Percentiles rank a stretch among this genome's conserved stretches.
phyloP scores from a whole-genome alignment of 164 flowering plant genomes.

The Santalum album region DNA sequence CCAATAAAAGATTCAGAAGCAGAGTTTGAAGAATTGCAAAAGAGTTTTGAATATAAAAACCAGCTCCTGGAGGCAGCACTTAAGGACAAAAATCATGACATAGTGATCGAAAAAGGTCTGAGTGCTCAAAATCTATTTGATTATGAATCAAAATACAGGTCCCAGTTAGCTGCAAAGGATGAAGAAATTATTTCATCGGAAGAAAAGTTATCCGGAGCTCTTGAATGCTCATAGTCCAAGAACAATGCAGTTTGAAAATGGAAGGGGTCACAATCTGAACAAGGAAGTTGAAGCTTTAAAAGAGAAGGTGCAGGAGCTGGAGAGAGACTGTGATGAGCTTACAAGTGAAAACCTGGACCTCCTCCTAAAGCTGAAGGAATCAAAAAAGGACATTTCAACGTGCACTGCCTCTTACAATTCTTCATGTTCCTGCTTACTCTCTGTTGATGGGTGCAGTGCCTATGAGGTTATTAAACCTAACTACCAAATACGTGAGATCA shows the following conservation, averaged over 20 bases:
- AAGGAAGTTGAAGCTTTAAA: slow-evolving; percentile 30
- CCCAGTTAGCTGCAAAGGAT: not conserved
- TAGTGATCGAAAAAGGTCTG: not conserved
- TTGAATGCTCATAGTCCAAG: not conserved
- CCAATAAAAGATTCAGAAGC: slow-evolving; percentile 2
- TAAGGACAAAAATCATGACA: not conserved
- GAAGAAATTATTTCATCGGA: not conserved
- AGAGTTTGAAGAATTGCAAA: not conserved
- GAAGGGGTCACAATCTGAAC: slow-evolving; percentile 11
- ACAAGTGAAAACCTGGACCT: slow-evolving; percentile 57
- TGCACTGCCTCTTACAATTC: slow-evolving; percentile 11
- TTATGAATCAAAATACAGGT: not conserved
- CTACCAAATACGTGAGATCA: not conserved
- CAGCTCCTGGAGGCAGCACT: not conserved
- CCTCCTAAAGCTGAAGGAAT: slow-evolving; percentile 38
- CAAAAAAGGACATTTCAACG: slow-evolving; percentile 13
- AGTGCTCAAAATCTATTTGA: not conserved
- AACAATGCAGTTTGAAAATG: not conserved
- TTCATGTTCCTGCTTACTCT: slow-evolving; percentile 4
- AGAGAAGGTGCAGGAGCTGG: slow-evolving; percentile 51
- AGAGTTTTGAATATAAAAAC: not conserved
- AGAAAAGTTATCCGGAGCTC: not conserved
- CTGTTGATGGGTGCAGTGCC: not conserved
- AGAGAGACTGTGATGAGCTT: slow-evolving; percentile 54
- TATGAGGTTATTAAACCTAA: not conserved